Conservation (phyloP, 2,329 filamentous ascomycete species). For the Colletotrichum gigasporum region DNA sequence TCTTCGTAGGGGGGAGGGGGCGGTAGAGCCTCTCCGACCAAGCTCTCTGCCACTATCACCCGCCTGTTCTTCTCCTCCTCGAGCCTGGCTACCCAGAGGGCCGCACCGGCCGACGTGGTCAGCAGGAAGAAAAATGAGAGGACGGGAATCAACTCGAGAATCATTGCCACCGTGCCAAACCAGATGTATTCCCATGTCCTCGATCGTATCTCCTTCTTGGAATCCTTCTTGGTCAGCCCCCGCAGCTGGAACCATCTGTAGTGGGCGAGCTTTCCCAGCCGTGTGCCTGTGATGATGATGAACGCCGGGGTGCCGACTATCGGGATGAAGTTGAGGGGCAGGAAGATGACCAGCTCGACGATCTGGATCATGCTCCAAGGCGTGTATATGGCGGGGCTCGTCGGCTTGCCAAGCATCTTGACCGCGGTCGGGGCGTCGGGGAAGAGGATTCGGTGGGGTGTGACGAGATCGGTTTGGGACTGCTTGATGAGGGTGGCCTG, state of each 20-base stretch:
- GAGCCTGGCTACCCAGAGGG: conserved; percentile 84
- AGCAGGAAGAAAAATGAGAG: conserved; percentile 95
- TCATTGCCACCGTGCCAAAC: conserved; percentile 88
- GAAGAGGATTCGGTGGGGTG: conserved; percentile 71
- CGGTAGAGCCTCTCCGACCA: conserved; percentile 37
- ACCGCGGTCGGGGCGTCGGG: conserved; percentile 76
- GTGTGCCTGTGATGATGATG: conserved; percentile 85
- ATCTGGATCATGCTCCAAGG: conserved; percentile 95
- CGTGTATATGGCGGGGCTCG: conserved; percentile 78
- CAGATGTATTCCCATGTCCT: conserved; percentile 87
- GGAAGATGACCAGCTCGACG: conserved; percentile 79
- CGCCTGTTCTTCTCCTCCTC: conserved; percentile 64
- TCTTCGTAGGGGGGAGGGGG: conserved; percentile 50
- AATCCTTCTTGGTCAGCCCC: conserved; percentile 77
- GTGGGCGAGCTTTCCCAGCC: conserved; percentile 88
- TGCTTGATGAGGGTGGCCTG: conserved; percentile 79
- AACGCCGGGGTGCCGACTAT: conserved; percentile 86
- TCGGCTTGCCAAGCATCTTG: conserved; percentile 84
- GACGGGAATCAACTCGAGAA: conserved; percentile 87
- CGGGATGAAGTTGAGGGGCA: conserved; percentile 89
- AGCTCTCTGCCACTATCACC: conserved; percentile 35
- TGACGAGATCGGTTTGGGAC: conserved; percentile 74
- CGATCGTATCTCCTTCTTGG: conserved; percentile 73
- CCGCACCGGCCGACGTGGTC: conserved; percentile 85
- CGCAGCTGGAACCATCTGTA: conserved; percentile 89